Evolutionary conservation across 1,284 basidiomycete species (phyloP), one percentile per base, ranked within the genome.

Genomic region (Ustilago trichophora): DNA sequence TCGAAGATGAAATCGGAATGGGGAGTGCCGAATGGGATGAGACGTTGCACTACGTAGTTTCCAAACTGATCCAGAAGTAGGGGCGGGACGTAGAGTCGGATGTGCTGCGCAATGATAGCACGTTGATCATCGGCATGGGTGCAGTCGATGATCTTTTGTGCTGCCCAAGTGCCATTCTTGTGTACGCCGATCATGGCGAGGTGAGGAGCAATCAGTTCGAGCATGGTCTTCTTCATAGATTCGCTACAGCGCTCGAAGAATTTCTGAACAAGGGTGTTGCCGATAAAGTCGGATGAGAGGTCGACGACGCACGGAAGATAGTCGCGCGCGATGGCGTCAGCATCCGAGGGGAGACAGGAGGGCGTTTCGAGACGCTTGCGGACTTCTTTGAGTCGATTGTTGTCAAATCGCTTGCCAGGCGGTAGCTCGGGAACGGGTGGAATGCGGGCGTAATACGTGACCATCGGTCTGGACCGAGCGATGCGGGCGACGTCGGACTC

Each of bases 101-200:
- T 83, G 80, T 96, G 91, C 79, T 90, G 88, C 37, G 90, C 88
- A 75, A 99, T 89, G 31, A 97, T 83, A 3, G 85, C 85, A 52
- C 93, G 87, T 82, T 98, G 96, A 62, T 96, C 93, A 6, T 90
- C 88, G n/a, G 87, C 89, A 51, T 88, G 87, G 36, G 94, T 91
- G 44, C 71, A 72, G 83, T 98, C 94, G 70, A 98, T 98, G 79
- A 98, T 95, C 86, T 82, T 78, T 83, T 98, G 96, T 3, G 94
- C 95, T 1, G 96, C 95, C 96, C 96, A 98, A 0, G 96, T 99
- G 33, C 96, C 96, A 76, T 98, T 98, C 85, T 98, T 98, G 85
- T 99, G 96, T 46, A 95, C 93, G 43, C 96, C 96, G 70, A 98
- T 96, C 87, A 92, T 92, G 22, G 95, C 96, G 21, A 99, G 85